Conservation (phyloP, 2,329 filamentous ascomycete genomes). For the Colletotrichum brevisporum region DNA sequence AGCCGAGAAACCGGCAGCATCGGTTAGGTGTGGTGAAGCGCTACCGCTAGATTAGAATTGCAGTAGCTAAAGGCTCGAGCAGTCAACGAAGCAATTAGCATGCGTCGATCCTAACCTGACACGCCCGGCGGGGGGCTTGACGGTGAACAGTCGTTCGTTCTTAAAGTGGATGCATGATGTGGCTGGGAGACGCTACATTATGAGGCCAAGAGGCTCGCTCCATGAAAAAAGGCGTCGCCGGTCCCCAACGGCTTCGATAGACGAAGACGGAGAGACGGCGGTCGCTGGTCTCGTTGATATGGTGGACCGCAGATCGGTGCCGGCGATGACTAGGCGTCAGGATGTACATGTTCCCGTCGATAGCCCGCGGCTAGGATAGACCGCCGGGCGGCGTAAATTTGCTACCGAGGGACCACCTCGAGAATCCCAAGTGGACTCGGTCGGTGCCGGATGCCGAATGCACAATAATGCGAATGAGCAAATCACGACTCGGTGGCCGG, state of each 20-base stretch:
- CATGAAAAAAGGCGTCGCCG: not conserved
- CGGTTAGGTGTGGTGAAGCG: constrained; percentile 1
- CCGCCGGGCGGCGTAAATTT: not conserved
- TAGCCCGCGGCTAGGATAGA: constrained; percentile 1
- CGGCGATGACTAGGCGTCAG: constrained; percentile 1
- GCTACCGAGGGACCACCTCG: constrained; percentile 8
- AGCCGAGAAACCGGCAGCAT: constrained; percentile 4
- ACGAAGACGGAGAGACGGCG: not conserved
- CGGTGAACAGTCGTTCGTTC: not conserved
- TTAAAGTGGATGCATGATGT: not conserved
- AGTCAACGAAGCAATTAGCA: constrained; percentile 3
- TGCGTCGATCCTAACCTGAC: constrained; percentile 21
- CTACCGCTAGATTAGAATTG: constrained; percentile 1
- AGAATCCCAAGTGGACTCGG: constrained; percentile 1
- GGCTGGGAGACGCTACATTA: not conserved
- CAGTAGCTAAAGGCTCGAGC: constrained; percentile 22
- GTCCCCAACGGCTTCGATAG: not conserved
- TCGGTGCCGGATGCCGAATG: not conserved
- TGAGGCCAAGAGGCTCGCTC: constrained; percentile 7
- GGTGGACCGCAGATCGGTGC: constrained; percentile 21
- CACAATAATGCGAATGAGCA: not conserved
- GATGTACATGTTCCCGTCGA: constrained; percentile 1
- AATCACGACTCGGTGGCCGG: constrained; percentile 1
- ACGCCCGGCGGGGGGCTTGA: constrained; percentile 14
- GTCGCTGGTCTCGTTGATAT: not conserved